Evolutionary conservation across 305 asterid genomes (phyloP).

Genomic region (Caryopteris hybrid): DNA sequence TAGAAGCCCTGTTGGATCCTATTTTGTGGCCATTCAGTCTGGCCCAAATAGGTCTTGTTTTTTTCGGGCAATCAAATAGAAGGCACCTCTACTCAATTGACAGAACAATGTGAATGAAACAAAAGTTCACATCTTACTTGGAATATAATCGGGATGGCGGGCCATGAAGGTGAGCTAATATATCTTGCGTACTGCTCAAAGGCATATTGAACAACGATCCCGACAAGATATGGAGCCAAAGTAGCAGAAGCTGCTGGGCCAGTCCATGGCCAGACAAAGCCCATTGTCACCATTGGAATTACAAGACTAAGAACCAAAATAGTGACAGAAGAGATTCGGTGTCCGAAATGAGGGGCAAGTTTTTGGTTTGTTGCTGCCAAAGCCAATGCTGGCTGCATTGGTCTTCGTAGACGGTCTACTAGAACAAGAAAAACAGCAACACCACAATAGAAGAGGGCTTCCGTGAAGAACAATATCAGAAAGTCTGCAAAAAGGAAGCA

Average conservation of each 20-base stretch:
- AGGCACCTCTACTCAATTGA: too few relatives aligned
- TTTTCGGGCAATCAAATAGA: too few relatives aligned
- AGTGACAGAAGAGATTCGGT: constrained; percentile 71
- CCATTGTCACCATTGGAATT: constrained; percentile 92
- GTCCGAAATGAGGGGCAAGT: constrained; percentile 45
- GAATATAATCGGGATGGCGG: constrained; percentile 82
- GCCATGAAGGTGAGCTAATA: constrained; percentile 69
- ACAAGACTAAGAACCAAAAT: constrained; percentile 71
- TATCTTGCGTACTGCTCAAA: constrained; percentile 81
- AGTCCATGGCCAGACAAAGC: constrained; percentile 99
- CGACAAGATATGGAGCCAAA: constrained; percentile 92
- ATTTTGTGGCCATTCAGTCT: too few relatives aligned
- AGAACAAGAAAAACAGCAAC: constrained; percentile 65
- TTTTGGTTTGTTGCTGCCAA: constrained; percentile 30
- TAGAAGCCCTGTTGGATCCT: background rate
- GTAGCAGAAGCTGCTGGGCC: constrained; percentile 99
- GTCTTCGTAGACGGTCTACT: constrained; percentile 50
- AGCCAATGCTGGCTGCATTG: constrained; percentile 29
- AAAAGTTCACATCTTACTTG: constrained; percentile 49
- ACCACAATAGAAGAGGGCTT: constrained; percentile 80
- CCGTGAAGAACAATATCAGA: constrained; percentile 82
- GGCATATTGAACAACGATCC: constrained; percentile 79
- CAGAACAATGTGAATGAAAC: background rate
- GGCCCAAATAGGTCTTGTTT: too few relatives aligned
- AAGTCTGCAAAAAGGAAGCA: constrained; percentile 48